These are phyloP conservation scores for Phanerochaete carnosa DNA, from an alignment of 768 basidiomycete species.

Conservation along the genomic window DNA sequence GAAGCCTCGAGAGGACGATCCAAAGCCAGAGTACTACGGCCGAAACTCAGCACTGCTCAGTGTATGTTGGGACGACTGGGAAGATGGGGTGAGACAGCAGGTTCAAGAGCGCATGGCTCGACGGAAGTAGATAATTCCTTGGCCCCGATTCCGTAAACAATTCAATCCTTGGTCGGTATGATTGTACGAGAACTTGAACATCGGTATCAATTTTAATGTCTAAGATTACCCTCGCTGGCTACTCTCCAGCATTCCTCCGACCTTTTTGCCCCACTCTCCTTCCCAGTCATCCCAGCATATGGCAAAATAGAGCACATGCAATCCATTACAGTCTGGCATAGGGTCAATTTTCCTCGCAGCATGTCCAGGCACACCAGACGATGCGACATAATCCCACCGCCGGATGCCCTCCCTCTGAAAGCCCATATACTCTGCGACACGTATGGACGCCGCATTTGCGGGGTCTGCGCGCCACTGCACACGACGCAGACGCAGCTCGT, in stretches of 20 bases:
- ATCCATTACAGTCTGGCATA: slow-evolving; percentile 26
- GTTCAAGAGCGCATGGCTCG: no score
- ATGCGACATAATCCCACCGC: slow-evolving; percentile 53
- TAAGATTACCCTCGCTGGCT: no score
- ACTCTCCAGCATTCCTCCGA: no score
- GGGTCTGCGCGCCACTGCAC: slow-evolving; percentile 59
- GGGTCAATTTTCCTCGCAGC: slow-evolving; percentile 21
- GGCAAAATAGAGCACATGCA: slow-evolving; percentile 45
- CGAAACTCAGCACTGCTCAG: slow-evolving; percentile 47
- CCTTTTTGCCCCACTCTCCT: no score
- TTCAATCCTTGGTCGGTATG: no score
- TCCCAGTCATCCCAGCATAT: no score
- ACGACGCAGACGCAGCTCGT: slow-evolving; percentile 54
- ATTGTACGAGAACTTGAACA: no score
- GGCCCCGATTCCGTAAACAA: no score
- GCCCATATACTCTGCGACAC: slow-evolving; percentile 55
- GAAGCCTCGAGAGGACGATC: slow-evolving; percentile 18
- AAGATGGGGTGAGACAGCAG: slow-evolving; percentile 15
- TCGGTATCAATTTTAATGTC: no score
- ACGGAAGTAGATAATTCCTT: no score
- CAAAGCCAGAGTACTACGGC: slow-evolving; percentile 27
- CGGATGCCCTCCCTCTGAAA: slow-evolving; percentile 51
- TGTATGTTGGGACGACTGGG: slow-evolving; percentile 62
- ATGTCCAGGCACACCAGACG: slow-evolving; percentile 30
- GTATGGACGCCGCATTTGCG: slow-evolving; percentile 44